These are phyloP conservation scores for Nasturtium officinale DNA, from an alignment of 345 rosid genomes.

Conservation along the genomic window DNA sequence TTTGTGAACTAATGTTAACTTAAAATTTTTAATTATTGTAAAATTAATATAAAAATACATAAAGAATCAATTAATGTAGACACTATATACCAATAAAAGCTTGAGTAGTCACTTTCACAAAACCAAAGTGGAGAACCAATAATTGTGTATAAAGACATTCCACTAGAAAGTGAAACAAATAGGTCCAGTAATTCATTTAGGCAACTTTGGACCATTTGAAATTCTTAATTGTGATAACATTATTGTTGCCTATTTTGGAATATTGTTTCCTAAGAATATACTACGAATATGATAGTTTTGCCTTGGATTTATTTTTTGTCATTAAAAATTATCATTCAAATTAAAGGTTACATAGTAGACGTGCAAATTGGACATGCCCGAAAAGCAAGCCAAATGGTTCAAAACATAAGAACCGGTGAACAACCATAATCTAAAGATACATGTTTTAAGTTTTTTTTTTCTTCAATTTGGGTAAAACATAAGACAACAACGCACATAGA, in stretches of 20 bases:
- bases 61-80: neutral
- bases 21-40: neutral
- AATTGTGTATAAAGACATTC: constrained; percentile 40
- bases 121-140: constrained; percentile 35
- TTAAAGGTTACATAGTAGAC: no score
- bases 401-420: no score
- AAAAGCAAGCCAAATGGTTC: no score
- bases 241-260: constrained; percentile 9
- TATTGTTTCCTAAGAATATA: neutral
- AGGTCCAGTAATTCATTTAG: constrained; percentile 24
- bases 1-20: neutral
- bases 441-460: no score
- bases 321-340: no score
- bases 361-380: no score
- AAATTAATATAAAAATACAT: neutral
- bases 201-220: constrained; percentile 19
- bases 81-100: constrained; percentile 31
- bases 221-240: constrained; percentile 21
- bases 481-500: no score
- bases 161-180: constrained; percentile 33
- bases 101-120: constrained; percentile 26
- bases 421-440: no score
- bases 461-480: no score
- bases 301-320: no score
- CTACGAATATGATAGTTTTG: neutral